Conservation (phyloP, 768 basidiomycete genomes). For the Boletus rubescentipes region DNA sequence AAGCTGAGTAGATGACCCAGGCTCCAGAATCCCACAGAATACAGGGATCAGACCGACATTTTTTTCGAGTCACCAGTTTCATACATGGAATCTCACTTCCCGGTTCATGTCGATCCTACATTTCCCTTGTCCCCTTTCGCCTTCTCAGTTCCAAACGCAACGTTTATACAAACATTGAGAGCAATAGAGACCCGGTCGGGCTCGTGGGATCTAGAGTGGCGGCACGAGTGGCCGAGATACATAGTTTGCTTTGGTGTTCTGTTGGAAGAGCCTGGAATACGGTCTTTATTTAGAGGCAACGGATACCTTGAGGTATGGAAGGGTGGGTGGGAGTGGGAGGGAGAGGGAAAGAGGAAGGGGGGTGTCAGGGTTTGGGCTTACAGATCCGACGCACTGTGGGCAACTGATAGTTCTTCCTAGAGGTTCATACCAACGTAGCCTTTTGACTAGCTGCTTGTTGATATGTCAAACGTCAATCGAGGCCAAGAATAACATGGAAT, state of each 20-base stretch:
- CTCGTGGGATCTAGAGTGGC: slow-evolving; percentile 44
- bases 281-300: slow-evolving; percentile 42
- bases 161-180: slow-evolving; percentile 23
- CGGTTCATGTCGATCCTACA: slow-evolving; percentile 51
- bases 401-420: neutral
- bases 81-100: slow-evolving; percentile 72
- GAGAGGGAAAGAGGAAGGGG: slow-evolving; percentile 55
- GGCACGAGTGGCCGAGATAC: slow-evolving; percentile 79
- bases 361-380: slow-evolving; percentile 68
- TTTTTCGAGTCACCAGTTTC: slow-evolving; percentile 72
- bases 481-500: neutral
- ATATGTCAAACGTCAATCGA: neutral
- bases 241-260: slow-evolving; percentile 84
- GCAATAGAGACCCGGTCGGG: slow-evolving; percentile 29
- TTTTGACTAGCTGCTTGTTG: neutral
- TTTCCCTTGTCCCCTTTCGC: slow-evolving; percentile 68
- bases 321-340: slow-evolving; percentile 76
- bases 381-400: neutral
- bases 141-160: slow-evolving; percentile 46
- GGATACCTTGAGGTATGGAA: slow-evolving; percentile 70
- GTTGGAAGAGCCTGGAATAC: slow-evolving; percentile 51
- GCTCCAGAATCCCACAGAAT: slow-evolving; percentile 49
- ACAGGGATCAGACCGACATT: slow-evolving; percentile 77
- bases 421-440: neutral
- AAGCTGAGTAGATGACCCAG: slow-evolving; percentile 24